These are phyloP conservation scores for Caryopteris hybrid DNA, from an alignment of 305 asterid genomes.

Conservation along the genomic window DNA sequence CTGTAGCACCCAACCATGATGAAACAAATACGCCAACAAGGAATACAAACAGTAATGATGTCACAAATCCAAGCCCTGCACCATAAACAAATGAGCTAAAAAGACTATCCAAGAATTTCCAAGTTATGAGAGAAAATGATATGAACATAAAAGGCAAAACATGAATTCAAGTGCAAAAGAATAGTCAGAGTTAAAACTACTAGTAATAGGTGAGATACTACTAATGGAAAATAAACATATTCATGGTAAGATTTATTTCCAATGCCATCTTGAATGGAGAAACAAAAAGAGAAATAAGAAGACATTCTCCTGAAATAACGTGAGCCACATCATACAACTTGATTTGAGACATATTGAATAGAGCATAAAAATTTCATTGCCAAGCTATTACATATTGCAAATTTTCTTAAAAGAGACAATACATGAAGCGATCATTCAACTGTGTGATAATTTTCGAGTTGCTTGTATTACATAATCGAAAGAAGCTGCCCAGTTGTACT, in stretches of 20 bases:
- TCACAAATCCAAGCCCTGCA: conserved; percentile 94
- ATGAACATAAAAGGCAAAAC: background rate
- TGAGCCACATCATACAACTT: background rate
- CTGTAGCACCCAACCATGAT: conserved; percentile 91
- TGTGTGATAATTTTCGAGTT: background rate
- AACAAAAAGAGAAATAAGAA: background rate
- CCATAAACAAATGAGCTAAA: conserved; percentile 15
- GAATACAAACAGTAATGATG: conserved; percentile 75
- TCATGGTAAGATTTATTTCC: background rate
- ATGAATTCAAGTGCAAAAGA: background rate
- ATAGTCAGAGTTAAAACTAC: background rate
- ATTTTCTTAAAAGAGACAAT: background rate
- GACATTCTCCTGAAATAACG: background rate
- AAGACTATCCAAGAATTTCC: conserved; percentile 16
- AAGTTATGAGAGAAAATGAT: background rate
- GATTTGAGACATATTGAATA: background rate
- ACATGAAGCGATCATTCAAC: background rate
- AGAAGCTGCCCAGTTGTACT: background rate
- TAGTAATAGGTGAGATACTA: background rate
- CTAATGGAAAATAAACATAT: background rate
- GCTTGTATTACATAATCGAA: background rate
- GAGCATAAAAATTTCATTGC: background rate
- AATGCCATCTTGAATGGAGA: background rate
- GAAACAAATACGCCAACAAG: conserved; percentile 81
- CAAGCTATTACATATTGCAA: background rate